Conservation (phyloP, 1,284 basidiomycete species). For the Puccinia polysora region DNA sequence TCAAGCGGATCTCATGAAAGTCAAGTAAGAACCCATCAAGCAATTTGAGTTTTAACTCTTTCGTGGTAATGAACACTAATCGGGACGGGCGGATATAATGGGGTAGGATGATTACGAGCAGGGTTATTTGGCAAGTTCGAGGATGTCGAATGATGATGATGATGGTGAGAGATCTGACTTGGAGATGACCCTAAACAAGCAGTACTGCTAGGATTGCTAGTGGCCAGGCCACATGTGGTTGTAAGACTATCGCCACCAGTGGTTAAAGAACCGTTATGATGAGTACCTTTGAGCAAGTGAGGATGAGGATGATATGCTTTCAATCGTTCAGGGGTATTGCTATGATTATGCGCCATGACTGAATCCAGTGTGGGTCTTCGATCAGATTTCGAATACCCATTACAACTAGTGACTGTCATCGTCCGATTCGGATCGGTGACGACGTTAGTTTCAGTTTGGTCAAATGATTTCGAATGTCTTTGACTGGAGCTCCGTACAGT, state of each 20-base stretch:
- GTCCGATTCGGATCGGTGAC: not conserved
- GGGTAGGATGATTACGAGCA: slow-evolving; percentile 16
- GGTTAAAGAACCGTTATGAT: slow-evolving; percentile 1
- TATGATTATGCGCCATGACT: slow-evolving; percentile 23
- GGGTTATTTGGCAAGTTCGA: slow-evolving; percentile 7
- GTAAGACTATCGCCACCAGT: slow-evolving; percentile 8
- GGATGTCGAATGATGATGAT: not conserved
- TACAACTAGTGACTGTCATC: not conserved
- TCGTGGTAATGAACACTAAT: slow-evolving; percentile 41
- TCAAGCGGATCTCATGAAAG: no score
- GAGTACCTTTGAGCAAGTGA: no score
- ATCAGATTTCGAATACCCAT: slow-evolving; percentile 17
- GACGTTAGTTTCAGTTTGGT: no score
- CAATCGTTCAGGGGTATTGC: slow-evolving; percentile 19
- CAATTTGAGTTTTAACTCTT: slow-evolving; percentile 35
- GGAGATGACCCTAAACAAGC: slow-evolving; percentile 22
- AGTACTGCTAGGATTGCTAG: no score
- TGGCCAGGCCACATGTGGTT: no score
- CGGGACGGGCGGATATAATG: slow-evolving; percentile 34
- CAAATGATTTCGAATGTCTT: no score
- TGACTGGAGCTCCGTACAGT: not conserved
- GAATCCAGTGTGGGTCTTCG: slow-evolving; percentile 36
- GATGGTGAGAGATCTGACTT: slow-evolving; percentile 1
- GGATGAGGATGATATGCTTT: no score
- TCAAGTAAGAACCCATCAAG: slow-evolving; percentile 9